A percentile compares a stretch with the other conserved stretches of the same genome.
Conservation (phyloP, 176 grass and related monocot species). For the Musa schizocarpa region DNA sequence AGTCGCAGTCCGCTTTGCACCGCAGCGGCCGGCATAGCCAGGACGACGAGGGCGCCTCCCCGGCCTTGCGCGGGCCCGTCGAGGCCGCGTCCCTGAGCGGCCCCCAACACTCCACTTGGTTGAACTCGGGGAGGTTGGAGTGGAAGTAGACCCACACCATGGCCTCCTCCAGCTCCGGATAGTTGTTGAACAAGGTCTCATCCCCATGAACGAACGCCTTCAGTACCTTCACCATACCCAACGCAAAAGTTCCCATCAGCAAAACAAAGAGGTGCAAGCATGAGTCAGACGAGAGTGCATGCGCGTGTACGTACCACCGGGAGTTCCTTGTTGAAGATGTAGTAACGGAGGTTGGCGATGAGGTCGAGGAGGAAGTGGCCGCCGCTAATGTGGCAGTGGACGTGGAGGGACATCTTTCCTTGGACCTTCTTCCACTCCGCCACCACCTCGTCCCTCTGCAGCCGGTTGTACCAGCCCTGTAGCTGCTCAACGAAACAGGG, state of each 20-base stretch:
- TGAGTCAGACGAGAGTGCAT: too few relatives aligned
- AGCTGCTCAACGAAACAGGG: slow-evolving; percentile 26
- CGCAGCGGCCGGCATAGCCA: slow-evolving; percentile 29
- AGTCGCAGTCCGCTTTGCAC: slow-evolving; percentile 62
- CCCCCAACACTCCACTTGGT: slow-evolving; percentile 92
- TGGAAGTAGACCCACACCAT: slow-evolving; percentile 98
- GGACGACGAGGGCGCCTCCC: background rate
- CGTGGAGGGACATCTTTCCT: slow-evolving; percentile 79
- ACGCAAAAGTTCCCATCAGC: too few relatives aligned
- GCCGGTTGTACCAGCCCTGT: slow-evolving; percentile 87
- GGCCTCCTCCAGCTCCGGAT: slow-evolving; percentile 88
- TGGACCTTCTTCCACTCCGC: slow-evolving; percentile 89
- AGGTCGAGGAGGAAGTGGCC: slow-evolving; percentile 78
- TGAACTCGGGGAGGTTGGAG: slow-evolving; percentile 70
- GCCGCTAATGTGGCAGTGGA: slow-evolving; percentile 99
- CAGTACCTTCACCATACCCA: slow-evolving; percentile 42
- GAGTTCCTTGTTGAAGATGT: slow-evolving; percentile 92
- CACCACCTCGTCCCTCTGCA: slow-evolving; percentile 98
- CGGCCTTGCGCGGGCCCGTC: slow-evolving; percentile 8
- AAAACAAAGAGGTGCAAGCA: too few relatives aligned
- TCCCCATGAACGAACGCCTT: slow-evolving; percentile 95
- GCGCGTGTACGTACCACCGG: slow-evolving; percentile 50
- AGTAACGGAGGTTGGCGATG: slow-evolving; percentile 81
- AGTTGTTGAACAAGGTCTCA: slow-evolving; percentile 48
- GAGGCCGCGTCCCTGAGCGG: slow-evolving; percentile 65